Conservation (phyloP, 2,329 filamentous ascomycete species). For the Cercospora zeae-maydis region DNA sequence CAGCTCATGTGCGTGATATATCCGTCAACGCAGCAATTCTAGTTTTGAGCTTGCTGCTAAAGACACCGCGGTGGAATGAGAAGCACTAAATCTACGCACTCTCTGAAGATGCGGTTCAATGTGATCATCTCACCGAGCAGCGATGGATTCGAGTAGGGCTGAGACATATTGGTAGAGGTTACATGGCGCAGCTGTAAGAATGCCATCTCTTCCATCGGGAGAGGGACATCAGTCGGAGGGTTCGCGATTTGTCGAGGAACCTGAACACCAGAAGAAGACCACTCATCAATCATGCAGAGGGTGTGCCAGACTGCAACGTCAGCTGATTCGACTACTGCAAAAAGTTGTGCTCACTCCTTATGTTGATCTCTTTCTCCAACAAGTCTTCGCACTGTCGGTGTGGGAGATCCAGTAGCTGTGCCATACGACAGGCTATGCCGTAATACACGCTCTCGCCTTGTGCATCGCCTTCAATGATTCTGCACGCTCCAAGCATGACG, state of each 20-base stretch:
- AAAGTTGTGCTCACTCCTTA: not conserved
- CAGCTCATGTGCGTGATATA: not conserved
- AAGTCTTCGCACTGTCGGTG: slow-evolving; percentile 3
- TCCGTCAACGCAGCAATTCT: not conserved
- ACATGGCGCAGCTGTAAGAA: slow-evolving; percentile 4
- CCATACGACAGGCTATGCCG: slow-evolving; percentile 12
- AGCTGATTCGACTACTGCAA: not conserved
- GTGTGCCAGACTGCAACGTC: slow-evolving; percentile 9
- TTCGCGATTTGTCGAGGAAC: slow-evolving; percentile 9
- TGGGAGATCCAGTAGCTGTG: slow-evolving; percentile 4
- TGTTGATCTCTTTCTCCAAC: slow-evolving; percentile 6
- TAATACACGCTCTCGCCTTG: slow-evolving; percentile 8
- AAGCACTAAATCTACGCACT: not conserved
- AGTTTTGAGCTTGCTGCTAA: not conserved
- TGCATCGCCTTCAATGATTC: slow-evolving; percentile 11
- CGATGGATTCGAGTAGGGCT: slow-evolving; percentile 1
- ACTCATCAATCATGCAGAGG: slow-evolving; percentile 11
- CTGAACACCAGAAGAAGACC: slow-evolving; percentile 12
- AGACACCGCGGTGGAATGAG: not conserved
- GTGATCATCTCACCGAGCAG: slow-evolving; percentile 10
- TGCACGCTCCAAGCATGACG: slow-evolving; percentile 7
- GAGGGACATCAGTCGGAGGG: slow-evolving; percentile 7
- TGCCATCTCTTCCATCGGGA: slow-evolving; percentile 12
- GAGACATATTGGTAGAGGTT: not conserved
- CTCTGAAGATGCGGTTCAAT: slow-evolving; percentile 13